Base-by-base conservation (phyloP, 192 early-diverging fungal species). In the Gonapodya prolifera region DNA sequence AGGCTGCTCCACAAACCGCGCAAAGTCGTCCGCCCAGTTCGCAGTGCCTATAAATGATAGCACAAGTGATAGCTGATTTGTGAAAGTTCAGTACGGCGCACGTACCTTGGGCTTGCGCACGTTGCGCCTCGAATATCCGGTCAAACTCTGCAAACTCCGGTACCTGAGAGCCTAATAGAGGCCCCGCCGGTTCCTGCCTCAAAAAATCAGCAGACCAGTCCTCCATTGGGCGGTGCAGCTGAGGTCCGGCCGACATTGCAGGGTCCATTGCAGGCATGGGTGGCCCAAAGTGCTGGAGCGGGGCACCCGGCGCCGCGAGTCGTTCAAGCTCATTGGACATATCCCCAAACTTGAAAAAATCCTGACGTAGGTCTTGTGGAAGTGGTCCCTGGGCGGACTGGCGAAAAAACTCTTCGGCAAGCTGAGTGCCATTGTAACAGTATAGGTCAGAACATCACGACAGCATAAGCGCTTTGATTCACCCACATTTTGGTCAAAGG, bases 191-290 rank as follows among this genome's bases (percentile, higher is more conserved):
- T 45, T 87, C 89, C 28, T 90, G 87, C n/a, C 87, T 79, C 79
- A 88, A 85, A 81, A 93, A 94, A 75, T 93, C 91, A 31, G 84
- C 79, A 0, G 90, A 85, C 93, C 93, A 96, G 81, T 91, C 85
- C 77, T 1, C 45, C 78, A 13, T 61, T 8, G 45, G 45, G 45
- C 45, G 45, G 8, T 61, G 45, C 8, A 61, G 8, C 23, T 61
- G 45, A 16, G 45, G 45, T 16, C 45, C 45, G 23, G 45, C 45
- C 8, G 8, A 16, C 45, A 61, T 61, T 16, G 8, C 23, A 16
- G 45, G 45, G 80, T 79, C 0, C 75, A 76, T 2, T 75, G 28
- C 29, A 45, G 73, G 23, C 35, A 75, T 2, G 77, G 80, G 29
- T 35, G 1, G 29, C 35, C 29, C 35, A 35, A 81, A 30, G 18